Conservation (phyloP, 2,329 filamentous ascomycete genomes). For the Plenodomus tracheiphilus region DNA sequence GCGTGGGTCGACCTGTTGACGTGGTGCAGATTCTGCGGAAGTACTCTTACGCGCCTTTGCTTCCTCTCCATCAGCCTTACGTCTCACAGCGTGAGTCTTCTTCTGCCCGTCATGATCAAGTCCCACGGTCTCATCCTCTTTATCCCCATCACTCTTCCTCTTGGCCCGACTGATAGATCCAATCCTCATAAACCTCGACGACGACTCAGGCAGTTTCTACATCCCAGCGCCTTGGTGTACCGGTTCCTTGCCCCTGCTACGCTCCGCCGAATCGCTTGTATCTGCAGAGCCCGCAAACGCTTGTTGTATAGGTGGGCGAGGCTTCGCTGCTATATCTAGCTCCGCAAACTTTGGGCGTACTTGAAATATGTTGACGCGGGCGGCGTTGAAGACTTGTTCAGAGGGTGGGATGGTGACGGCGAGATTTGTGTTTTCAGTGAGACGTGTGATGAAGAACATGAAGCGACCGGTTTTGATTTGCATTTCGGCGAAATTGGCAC, state of each 20-base stretch:
- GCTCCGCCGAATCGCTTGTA: constrained; percentile 22
- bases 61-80: neutral
- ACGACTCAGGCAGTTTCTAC: neutral
- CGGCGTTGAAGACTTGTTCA: constrained; percentile 87
- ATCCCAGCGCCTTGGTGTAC: constrained; percentile 5
- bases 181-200: neutral
- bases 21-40: too few species aligned
- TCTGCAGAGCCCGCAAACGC: constrained; percentile 41
- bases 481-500: constrained; percentile 79
- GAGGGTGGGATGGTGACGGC: constrained; percentile 89
- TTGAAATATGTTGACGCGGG: constrained; percentile 86
- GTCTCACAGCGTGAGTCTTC: neutral
- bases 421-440: constrained; percentile 97
- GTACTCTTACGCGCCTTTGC: too few species aligned
- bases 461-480: constrained; percentile 81
- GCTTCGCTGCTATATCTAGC: constrained; percentile 53
- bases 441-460: constrained; percentile 91
- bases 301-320: constrained; percentile 41
- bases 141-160: neutral
- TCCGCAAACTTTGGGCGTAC: constrained; percentile 80
- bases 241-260: constrained; percentile 24
- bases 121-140: too few species aligned
- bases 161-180: neutral
- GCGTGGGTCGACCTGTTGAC: too few species aligned
- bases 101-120: too few species aligned